phyloP scores from a whole-genome alignment of 139 green algal genomes.

The Micractinium conductrix region DNA sequence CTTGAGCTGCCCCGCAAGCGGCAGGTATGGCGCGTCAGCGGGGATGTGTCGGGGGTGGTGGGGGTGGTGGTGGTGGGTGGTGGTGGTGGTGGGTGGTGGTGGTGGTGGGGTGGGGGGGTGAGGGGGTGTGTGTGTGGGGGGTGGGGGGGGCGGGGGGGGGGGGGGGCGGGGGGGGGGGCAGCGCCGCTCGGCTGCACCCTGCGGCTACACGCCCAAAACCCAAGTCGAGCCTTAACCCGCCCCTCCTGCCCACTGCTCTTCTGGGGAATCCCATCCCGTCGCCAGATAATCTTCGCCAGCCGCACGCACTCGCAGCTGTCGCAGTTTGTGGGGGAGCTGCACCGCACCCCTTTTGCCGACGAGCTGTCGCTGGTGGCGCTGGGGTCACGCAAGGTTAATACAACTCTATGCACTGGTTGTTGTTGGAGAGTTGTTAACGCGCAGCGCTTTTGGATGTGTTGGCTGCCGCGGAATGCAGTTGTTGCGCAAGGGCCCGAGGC shows the following conservation, averaged over 20 bases:
- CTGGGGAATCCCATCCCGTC: neutral
- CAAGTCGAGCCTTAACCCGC: neutral
- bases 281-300: conserved; percentile 93
- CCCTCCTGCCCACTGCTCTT: neutral
- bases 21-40: conserved; percentile 10
- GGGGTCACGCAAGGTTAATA: conserved; percentile 61
- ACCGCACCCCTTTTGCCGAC: conserved; percentile 70
- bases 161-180: neutral
- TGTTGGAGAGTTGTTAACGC: too few relatives aligned
- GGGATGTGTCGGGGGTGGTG: too few relatives aligned
- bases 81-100: too few relatives aligned
- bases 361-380: conserved; percentile 70
- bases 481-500: too few relatives aligned
- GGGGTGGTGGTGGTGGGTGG: too few relatives aligned
- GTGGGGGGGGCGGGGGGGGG: too few relatives aligned
- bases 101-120: too few relatives aligned
- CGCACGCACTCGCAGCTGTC: conserved; percentile 97
- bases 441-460: too few relatives aligned
- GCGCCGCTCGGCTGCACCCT: neutral
- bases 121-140: too few relatives aligned
- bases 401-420: neutral
- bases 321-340: conserved; percentile 84
- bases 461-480: too few relatives aligned
- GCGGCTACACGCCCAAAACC: too few relatives aligned
- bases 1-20: conserved; percentile 21